A percentile compares a stretch with the other conserved stretches of the same genome.
These are phyloP conservation scores for Nitzschia sp. DNA, from an alignment of 108 stramenopile species.

Conservation along the genomic window DNA sequence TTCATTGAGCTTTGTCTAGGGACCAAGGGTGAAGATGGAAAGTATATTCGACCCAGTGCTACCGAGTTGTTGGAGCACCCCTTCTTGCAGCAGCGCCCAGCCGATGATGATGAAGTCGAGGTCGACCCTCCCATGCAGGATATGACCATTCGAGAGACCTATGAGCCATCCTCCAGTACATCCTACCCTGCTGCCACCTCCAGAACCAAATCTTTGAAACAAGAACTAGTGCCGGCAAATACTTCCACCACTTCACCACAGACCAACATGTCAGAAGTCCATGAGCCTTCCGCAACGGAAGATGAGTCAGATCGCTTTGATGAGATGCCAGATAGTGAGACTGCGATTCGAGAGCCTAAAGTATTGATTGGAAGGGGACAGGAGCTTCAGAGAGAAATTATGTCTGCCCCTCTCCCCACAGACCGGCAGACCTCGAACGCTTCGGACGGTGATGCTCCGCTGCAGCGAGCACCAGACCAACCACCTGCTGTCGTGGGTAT, in stretches of 20 bases:
- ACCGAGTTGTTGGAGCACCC: constrained; percentile 72
- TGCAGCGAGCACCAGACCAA: not conserved
- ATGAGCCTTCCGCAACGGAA: constrained; percentile 24
- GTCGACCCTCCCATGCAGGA: constrained; percentile 76
- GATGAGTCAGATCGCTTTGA: constrained; percentile 66
- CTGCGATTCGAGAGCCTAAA: constrained; percentile 78
- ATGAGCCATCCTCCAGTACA: not conserved
- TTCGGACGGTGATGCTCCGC: not conserved
- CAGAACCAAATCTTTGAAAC: not conserved
- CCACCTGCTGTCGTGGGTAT: not conserved
- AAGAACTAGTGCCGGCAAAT: constrained; percentile 3
- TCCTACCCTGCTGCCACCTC: constrained; percentile 1
- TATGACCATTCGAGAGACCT: constrained; percentile 52
- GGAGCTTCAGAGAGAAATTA: constrained; percentile 54
- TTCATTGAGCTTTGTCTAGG: constrained; percentile 89
- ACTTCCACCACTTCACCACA: constrained; percentile 13
- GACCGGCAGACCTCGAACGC: constrained; percentile 9
- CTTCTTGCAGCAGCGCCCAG: constrained; percentile 68
- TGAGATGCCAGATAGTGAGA: constrained; percentile 87
- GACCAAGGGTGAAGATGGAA: constrained; percentile 61
- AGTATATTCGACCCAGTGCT: constrained; percentile 66
- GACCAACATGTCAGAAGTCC: constrained; percentile 7
- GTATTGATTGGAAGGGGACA: constrained; percentile 86
- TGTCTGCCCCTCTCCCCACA: not conserved
- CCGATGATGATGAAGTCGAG: constrained; percentile 84